phyloP scores from a whole-genome alignment of 345 rosid genomes.

The Citrus sinensis region DVS_A1.0 CM039169.1:19697001-19697500 shows the following conservation, averaged over 20 bases:
- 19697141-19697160: neutral
- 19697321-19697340: neutral
- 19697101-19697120: slow-evolving; percentile 16
- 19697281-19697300: slow-evolving; percentile 7
- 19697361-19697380: slow-evolving; percentile 10
- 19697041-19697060: too few relatives aligned
- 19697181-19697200: slow-evolving; percentile 11
- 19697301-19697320: slow-evolving; percentile 14
- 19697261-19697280: too few relatives aligned
- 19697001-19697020: too few relatives aligned
- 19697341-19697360: slow-evolving; percentile 7
- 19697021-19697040: too few relatives aligned
- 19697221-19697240: slow-evolving; percentile 7
- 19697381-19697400: slow-evolving; percentile 18
- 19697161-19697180: too few relatives aligned
- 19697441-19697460: neutral
- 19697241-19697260: slow-evolving; percentile 15
- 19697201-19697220: neutral
- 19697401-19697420: slow-evolving; percentile 13
- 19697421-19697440: neutral
- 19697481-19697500: neutral
- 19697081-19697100: neutral
- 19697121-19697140: neutral
- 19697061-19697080: too few relatives aligned
- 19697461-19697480: neutral